Conservation (phyloP, 306 rosid species). For the Morella rubra region DNA sequence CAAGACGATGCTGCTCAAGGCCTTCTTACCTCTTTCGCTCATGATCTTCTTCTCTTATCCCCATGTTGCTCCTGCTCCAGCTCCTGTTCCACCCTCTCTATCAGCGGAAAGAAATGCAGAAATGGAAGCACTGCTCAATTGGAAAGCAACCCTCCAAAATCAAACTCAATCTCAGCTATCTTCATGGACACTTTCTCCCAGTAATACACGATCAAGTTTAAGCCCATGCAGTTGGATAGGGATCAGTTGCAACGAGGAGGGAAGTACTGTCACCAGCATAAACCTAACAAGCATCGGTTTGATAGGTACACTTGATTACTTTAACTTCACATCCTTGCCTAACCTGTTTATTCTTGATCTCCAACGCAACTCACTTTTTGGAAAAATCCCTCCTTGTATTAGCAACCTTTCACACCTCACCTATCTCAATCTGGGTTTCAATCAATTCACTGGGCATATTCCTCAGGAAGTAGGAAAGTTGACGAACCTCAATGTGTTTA, state of each 20-base stretch:
- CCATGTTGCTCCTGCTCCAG: not conserved
- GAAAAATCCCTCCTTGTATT: not conserved
- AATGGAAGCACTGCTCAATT: constrained; percentile 7
- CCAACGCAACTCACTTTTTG: not conserved
- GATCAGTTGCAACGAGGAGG: not conserved
- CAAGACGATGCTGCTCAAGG: not conserved
- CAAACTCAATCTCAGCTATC: not conserved
- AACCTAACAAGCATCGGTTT: constrained; percentile 1
- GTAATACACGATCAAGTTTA: not conserved
- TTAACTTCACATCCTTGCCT: constrained; percentile 9
- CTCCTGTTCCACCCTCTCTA: not conserved
- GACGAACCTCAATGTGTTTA: not conserved
- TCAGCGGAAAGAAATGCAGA: not conserved
- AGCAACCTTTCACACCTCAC: constrained; percentile 2
- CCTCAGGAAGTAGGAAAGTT: constrained; percentile 5
- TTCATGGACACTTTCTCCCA: not conserved
- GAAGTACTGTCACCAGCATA: not conserved
- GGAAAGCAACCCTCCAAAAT: constrained; percentile 20
- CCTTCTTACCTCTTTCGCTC: not conserved
- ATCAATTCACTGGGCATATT: not conserved
- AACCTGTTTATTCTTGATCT: not conserved
- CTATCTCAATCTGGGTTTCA: not conserved
- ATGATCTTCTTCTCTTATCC: not conserved
- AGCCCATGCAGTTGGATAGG: constrained; percentile 16
- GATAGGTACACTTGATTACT: not conserved